phyloP scores from a whole-genome alignment of 2,329 filamentous ascomycete genomes.

The Diaporthe citriasiana region DNA sequence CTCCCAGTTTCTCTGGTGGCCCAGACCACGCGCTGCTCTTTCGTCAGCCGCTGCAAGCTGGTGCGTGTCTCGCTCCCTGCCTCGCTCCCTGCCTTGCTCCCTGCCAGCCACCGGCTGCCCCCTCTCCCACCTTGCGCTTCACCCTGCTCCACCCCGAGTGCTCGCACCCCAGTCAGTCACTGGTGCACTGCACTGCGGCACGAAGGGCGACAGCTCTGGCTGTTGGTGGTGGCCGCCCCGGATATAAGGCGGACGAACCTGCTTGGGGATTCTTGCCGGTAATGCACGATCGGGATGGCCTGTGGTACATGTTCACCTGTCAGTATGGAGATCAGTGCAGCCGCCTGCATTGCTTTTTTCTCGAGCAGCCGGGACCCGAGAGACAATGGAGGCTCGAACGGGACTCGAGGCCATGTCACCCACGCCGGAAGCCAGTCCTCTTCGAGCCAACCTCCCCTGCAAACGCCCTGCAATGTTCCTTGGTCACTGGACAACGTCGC shows the following conservation, averaged over 20 bases:
- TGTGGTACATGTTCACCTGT: constrained; percentile 11
- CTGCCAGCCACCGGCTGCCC: not conserved
- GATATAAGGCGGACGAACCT: constrained; percentile 20
- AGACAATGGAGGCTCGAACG: constrained; percentile 27
- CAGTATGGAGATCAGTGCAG: constrained; percentile 32
- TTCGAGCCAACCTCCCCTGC: not conserved
- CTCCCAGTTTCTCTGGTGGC: not conserved
- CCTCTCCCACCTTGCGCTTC: too few species aligned
- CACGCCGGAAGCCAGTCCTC: constrained; percentile 28
- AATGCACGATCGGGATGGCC: not conserved
- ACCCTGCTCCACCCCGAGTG: too few species aligned
- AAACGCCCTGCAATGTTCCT: not conserved
- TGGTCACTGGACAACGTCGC: constrained; percentile 4
- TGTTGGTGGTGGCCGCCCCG: not conserved
- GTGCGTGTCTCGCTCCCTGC: not conserved
- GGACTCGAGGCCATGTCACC: constrained; percentile 25
- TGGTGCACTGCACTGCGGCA: not conserved
- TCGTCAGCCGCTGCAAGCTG: not conserved
- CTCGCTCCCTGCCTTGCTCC: not conserved
- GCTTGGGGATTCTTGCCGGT: not conserved
- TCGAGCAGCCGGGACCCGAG: constrained; percentile 22
- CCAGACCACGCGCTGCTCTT: not conserved
- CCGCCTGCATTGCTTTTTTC: constrained; percentile 22
- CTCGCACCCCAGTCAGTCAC: too few species aligned
- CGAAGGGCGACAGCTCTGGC: not conserved